Evolutionary conservation across 345 rosid species (phyloP).

Genomic region (Camelina neglecta): DNA sequence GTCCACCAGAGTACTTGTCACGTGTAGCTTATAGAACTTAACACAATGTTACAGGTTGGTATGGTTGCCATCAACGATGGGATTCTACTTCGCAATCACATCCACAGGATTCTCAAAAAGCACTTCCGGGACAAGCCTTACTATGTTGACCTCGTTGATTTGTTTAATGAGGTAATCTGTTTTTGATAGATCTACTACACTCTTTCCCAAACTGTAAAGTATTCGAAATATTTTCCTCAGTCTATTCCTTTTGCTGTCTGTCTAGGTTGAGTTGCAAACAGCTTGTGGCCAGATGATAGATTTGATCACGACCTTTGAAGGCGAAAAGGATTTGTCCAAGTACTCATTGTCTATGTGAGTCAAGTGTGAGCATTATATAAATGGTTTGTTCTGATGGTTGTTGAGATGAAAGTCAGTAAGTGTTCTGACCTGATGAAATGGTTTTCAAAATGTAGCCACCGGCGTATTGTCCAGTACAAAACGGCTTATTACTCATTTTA

Average conservation of each 20-base stretch:
- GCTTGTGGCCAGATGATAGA: conserved; percentile 84
- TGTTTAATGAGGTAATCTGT: conserved; percentile 62
- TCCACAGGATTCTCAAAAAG: conserved; percentile 65
- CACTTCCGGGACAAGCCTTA: conserved; percentile 60
- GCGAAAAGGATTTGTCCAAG: conserved; percentile 73
- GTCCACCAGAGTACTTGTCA: not conserved
- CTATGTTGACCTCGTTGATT: conserved; percentile 66
- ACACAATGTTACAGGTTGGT: conserved; percentile 61
- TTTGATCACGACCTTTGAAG: conserved; percentile 71
- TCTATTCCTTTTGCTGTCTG: conserved; percentile 25
- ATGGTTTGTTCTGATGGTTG: conserved; percentile 16
- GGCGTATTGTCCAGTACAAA: conserved; percentile 80
- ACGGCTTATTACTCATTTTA: conserved; percentile 81
- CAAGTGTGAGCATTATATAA: conserved; percentile 1
- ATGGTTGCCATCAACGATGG: conserved; percentile 75
- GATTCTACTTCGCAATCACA: conserved; percentile 64
- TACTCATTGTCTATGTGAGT: conserved; percentile 71
- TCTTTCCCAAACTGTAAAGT: conserved; percentile 5
- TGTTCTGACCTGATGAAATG: conserved; percentile 27
- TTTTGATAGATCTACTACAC: conserved; percentile 2
- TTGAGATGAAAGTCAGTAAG: not conserved
- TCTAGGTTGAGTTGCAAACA: conserved; percentile 79
- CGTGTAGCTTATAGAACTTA: not conserved
- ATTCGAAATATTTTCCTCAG: not conserved
- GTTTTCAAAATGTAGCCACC: conserved; percentile 60